Conservation (phyloP, 371 early-diverging fungal species). For the Dichotomocladium elegans region DNA sequence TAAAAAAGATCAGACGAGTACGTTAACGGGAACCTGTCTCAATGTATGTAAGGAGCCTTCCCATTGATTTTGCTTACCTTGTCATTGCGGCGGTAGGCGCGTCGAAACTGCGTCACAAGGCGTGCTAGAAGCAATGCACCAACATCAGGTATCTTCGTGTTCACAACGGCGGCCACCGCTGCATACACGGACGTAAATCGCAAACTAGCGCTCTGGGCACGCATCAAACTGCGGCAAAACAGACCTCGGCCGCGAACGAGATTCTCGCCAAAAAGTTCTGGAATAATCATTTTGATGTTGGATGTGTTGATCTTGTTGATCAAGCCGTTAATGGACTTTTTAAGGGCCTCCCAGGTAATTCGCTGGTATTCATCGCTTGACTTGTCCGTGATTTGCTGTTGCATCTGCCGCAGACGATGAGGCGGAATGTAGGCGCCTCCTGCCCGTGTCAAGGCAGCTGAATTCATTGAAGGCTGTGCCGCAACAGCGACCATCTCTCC, state of each 20-base stretch:
- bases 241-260: constrained; percentile 92
- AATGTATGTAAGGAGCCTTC: too few relatives aligned
- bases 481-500: too few relatives aligned
- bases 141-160: constrained; percentile 90
- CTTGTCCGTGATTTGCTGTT: constrained; percentile 76
- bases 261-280: constrained; percentile 90
- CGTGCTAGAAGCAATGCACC: constrained; percentile 88
- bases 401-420: constrained; percentile 79
- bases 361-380: constrained; percentile 78
- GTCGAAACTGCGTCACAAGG: constrained; percentile 85
- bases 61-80: too few relatives aligned
- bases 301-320: constrained; percentile 93
- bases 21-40: background rate
- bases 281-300: constrained; percentile 89
- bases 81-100: constrained; percentile 89
- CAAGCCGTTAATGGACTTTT: constrained; percentile 92
- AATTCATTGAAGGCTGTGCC: too few relatives aligned
- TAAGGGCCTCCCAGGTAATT: constrained; percentile 92
- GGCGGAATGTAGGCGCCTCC: constrained; percentile 94
- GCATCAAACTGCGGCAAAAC: constrained; percentile 85
- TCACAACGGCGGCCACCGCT: constrained; percentile 82
- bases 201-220: constrained; percentile 88
- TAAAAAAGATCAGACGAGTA: background rate
- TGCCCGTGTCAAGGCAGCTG: constrained; percentile 35
- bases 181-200: constrained; percentile 95